phyloP scores from a whole-genome alignment of 495 filamentous ascomycete species.

The Podospora bellae-mahoneyi region DNA sequence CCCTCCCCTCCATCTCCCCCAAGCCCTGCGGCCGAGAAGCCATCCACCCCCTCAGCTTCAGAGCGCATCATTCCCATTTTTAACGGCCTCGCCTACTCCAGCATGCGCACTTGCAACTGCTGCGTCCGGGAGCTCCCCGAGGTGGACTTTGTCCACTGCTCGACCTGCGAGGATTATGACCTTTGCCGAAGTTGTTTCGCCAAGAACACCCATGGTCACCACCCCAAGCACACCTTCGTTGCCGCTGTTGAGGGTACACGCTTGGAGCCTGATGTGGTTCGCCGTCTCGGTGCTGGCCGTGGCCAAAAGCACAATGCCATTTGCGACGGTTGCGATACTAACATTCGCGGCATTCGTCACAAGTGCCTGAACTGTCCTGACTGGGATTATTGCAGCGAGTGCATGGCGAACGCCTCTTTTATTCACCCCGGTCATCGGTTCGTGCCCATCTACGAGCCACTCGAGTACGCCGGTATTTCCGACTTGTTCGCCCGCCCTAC shows the following conservation, averaged over 20 bases:
- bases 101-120: conserved; percentile 83
- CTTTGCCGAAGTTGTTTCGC: conserved; percentile 81
- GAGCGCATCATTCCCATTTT: conserved; percentile 27
- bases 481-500: conserved; percentile 43
- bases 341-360: conserved; percentile 85
- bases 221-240: conserved; percentile 81
- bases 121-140: conserved; percentile 79
- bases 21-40: conserved; percentile 20
- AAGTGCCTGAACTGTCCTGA: conserved; percentile 98
- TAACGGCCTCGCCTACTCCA: conserved; percentile 27
- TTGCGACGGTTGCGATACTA: conserved; percentile 92
- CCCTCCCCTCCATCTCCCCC: conserved; percentile 11
- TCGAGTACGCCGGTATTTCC: conserved; percentile 50
- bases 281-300: conserved; percentile 75
- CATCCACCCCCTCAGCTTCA: conserved; percentile 11
- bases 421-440: conserved; percentile 86
- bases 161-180: conserved; percentile 82
- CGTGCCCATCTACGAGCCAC: conserved; percentile 77
- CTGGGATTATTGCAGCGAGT: conserved; percentile 92
- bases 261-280: conserved; percentile 53
- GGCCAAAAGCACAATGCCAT: conserved; percentile 78
- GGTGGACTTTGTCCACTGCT: conserved; percentile 79
- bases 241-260: conserved; percentile 55
- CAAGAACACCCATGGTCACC: conserved; percentile 79
- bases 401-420: conserved; percentile 59